Conservation (phyloP, 805 yeast genomes). For the Yarrowia phangngaensis region DNA sequence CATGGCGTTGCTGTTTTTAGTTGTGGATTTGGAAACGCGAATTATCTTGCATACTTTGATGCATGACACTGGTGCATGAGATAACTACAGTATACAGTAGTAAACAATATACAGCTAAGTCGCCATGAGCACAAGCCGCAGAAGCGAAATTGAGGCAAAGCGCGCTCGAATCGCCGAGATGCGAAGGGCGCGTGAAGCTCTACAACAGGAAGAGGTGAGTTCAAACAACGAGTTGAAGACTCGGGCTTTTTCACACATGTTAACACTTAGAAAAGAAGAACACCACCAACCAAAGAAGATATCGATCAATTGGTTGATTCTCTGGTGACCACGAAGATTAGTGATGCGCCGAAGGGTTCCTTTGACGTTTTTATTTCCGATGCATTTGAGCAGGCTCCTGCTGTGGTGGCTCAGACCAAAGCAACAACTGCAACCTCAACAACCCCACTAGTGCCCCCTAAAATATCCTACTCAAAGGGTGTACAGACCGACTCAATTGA, state of each 20-base stretch:
- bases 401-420: neutral
- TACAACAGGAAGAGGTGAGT: conserved; percentile 24
- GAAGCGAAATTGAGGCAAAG: conserved; percentile 52
- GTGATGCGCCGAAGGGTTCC: conserved; percentile 4
- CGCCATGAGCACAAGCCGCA: conserved; percentile 35
- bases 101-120: too few species aligned
- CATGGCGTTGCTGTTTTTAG: too few species aligned
- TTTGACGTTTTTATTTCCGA: conserved; percentile 12
- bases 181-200: conserved; percentile 45
- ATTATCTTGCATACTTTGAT: too few species aligned
- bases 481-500: conserved; percentile 12
- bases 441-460: neutral
- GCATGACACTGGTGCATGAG: conserved; percentile 4
- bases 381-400: conserved; percentile 14
- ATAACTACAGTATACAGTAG: too few species aligned
- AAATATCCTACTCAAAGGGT: conserved; percentile 17
- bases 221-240: too few species aligned
- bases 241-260: neutral
- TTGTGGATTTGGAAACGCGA: too few species aligned
- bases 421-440: neutral
- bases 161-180: conserved; percentile 50
- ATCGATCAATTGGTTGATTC: conserved; percentile 36
- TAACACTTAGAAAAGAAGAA: conserved; percentile 15
- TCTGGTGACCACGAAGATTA: conserved; percentile 26
- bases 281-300: conserved; percentile 24